Percentiles rank a stretch among this genome's conserved stretches.
Evolutionary conservation across 1,284 basidiomycete genomes (phyloP).

Genomic region (Polyporus tsugae): DNA sequence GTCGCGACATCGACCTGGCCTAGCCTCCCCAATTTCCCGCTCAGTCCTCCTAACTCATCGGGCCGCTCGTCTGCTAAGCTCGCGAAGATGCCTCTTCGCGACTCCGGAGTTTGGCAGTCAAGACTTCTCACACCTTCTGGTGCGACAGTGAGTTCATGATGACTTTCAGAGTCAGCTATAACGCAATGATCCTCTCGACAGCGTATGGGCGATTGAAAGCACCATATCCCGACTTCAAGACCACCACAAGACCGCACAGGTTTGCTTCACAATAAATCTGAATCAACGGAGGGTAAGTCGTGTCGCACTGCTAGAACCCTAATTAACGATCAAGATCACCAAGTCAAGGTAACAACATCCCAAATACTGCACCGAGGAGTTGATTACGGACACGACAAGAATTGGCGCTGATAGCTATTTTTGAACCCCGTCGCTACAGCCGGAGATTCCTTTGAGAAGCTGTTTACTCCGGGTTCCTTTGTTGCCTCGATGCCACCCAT

Average conservation of each 20-base stretch:
- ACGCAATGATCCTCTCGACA: background rate
- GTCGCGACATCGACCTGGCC: background rate
- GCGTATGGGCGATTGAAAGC: background rate
- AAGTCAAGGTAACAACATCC: background rate
- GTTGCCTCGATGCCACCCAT: background rate
- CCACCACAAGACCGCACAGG: background rate
- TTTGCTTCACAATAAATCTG: background rate
- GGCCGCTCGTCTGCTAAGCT: background rate
- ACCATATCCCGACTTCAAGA: background rate
- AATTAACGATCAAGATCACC: background rate
- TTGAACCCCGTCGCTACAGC: constrained; percentile 2
- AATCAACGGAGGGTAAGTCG: background rate
- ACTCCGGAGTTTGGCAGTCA: background rate
- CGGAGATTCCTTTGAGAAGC: background rate
- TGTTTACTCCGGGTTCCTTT: background rate
- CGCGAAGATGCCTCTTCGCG: background rate
- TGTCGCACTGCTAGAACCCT: background rate
- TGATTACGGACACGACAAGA: background rate
- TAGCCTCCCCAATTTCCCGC: background rate
- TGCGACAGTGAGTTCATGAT: background rate
- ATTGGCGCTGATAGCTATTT: background rate
- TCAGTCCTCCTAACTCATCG: background rate
- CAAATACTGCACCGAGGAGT: constrained; percentile 1
- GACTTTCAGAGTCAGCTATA: background rate
- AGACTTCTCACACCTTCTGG: background rate